Base-by-base conservation (phyloP, 2,329 filamentous ascomycete species). In the Dichotomopilus funicola region DNA sequence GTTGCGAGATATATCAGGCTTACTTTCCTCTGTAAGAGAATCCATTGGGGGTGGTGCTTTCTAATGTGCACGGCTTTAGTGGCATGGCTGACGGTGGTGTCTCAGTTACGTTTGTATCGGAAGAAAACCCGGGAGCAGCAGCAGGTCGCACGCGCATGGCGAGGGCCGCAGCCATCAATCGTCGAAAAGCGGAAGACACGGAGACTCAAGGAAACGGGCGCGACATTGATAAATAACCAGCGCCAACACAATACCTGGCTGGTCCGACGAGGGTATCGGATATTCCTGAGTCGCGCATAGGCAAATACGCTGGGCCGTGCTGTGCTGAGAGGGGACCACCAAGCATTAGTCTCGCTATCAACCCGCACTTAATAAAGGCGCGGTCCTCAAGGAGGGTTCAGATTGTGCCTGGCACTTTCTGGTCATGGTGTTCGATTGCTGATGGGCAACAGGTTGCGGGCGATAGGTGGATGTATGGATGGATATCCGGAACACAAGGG, bases 101-200 rank as follows among this genome's bases (percentile, higher is more conserved):
- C 19, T 56, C 19, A 83, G 81, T 60, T 83, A 85, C 65, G 78
- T 85, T 40, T 84, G 80, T 60, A 83, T 85, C 62, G 82, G 82
- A 49, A 75, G 76, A 59, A 86, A 85, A 61, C 77, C 79, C 54
- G 72, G 68, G 52, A 63, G 61, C 56, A 63, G 62, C 43, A 53
- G 62, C 43, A 53, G 61, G 49, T 56, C 56, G 10, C 58, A 59
- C 48, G 55, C 59, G 27, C 49, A 41, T 10, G 49, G 51, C 46
- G 62, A 62, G 6, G 58, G 47, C 46, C 54, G 58, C 41, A 59
- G 55, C 49, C 59, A 62, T 40, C 60, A 59, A 6, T 54, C 59
- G 12, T 59, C 57, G 19, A 62, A 64, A 48, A 55, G 58, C 9
- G 53, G 56, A 27, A 62, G 59, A n/a, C 56, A 61, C 36, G 47